Evolutionary conservation across 1,284 basidiomycete genomes (phyloP).

Genomic region (Bondarzewia mesenterica): DNA sequence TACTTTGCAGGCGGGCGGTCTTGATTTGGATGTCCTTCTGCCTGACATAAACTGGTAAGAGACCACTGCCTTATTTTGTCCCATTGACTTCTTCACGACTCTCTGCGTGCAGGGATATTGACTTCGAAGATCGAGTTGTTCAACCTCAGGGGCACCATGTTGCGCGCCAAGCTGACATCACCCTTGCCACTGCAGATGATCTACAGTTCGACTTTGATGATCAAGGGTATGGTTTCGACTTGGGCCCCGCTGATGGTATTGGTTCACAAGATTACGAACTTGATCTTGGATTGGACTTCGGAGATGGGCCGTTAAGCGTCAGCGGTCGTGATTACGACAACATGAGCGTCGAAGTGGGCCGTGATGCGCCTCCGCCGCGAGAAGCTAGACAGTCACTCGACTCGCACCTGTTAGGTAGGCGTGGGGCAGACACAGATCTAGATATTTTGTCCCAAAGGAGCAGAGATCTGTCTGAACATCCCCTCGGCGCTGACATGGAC

Average conservation of each 20-base stretch:
- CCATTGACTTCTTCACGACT: constrained; percentile 1
- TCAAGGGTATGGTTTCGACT: constrained; percentile 50
- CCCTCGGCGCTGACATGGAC: constrained; percentile 46
- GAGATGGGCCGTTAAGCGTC: constrained; percentile 47
- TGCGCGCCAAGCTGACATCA: constrained; percentile 79
- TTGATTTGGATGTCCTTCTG: constrained; percentile 74
- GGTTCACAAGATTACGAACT: constrained; percentile 79
- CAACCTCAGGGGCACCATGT: constrained; percentile 71
- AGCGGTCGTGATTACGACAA: constrained; percentile 52
- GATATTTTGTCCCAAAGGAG: constrained; percentile 57
- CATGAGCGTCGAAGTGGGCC: constrained; percentile 3
- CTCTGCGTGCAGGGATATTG: constrained; percentile 51
- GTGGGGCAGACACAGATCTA: constrained; percentile 37
- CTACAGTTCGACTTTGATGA: constrained; percentile 54
- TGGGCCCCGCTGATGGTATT: constrained; percentile 74
- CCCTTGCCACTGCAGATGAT: constrained; percentile 64
- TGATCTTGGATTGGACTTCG: constrained; percentile 68
- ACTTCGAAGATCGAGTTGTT: constrained; percentile 62
- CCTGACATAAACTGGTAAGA: constrained; percentile 75
- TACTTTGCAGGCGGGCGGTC: constrained; percentile 66
- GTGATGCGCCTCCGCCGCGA: constrained; percentile 34
- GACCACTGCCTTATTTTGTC: background rate
- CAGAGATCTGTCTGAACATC: constrained; percentile 55
- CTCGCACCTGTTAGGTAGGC: constrained; percentile 45
- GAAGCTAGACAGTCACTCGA: constrained; percentile 48